Evolutionary conservation across 148 eudicot genomes (phyloP).

Genomic region (Rheum nobile): DNA sequence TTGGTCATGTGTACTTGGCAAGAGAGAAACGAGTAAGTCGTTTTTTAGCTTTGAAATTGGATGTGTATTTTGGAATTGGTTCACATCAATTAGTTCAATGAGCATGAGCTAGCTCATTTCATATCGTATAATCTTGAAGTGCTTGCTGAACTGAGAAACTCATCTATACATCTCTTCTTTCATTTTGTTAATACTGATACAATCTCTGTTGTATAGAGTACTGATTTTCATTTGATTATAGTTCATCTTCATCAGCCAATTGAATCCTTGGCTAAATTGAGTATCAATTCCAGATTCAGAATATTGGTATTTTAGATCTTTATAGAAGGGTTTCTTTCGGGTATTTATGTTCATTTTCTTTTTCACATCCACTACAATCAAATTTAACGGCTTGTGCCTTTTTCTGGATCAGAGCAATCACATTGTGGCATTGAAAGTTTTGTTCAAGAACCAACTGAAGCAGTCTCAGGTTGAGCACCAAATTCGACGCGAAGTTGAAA

Average conservation of each 20-base stretch:
- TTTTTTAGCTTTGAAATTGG: background rate
- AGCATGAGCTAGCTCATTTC: background rate
- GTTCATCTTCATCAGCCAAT: background rate
- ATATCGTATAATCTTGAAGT: background rate
- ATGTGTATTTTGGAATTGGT: background rate
- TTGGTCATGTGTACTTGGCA: slow-evolving; percentile 87
- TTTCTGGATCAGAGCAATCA: slow-evolving; percentile 67
- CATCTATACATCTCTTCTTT: too few relatives aligned
- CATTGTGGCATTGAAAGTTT: slow-evolving; percentile 79
- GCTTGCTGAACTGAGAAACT: background rate
- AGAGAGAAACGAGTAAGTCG: slow-evolving; percentile 80
- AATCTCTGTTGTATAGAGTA: background rate
- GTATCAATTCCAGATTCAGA: background rate
- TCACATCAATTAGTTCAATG: background rate
- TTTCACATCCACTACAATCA: background rate
- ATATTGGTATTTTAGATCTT: too few relatives aligned
- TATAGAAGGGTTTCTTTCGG: too few relatives aligned
- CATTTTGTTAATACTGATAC: background rate
- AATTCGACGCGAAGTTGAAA: slow-evolving; percentile 93
- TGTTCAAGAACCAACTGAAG: slow-evolving; percentile 79
- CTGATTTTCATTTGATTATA: background rate
- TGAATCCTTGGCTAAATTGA: too few relatives aligned
- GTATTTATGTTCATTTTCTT: too few relatives aligned
- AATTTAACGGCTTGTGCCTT: background rate
- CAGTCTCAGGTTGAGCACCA: slow-evolving; percentile 98